These are phyloP conservation scores for Aureobasidium vineae DNA, from an alignment of 2,329 filamentous ascomycete species.

Conservation along the genomic window DNA sequence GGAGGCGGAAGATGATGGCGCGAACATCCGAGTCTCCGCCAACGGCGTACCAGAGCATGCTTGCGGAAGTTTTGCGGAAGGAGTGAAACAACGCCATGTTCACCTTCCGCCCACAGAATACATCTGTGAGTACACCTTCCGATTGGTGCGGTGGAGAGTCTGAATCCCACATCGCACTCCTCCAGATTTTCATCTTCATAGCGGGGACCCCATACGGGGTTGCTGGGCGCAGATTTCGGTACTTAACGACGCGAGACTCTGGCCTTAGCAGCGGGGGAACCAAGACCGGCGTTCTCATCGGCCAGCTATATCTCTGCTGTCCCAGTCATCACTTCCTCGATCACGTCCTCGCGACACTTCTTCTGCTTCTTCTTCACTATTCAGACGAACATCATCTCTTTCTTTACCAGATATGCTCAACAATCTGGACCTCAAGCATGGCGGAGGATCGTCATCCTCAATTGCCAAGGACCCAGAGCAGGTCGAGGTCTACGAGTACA, in stretches of 20 bases:
- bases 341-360: not conserved
- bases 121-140: not conserved
- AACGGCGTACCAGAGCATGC: not conserved
- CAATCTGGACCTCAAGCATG: not conserved
- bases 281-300: not conserved
- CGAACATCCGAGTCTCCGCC: not conserved
- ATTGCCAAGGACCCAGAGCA: conserved; percentile 31
- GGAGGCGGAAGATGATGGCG: not conserved
- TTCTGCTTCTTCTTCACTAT: not conserved
- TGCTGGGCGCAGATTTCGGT: not conserved
- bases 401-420: not conserved
- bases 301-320: not conserved
- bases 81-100: not conserved
- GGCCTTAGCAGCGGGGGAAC: not conserved
- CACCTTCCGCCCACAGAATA: not conserved
- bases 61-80: not conserved
- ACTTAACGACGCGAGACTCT: not conserved
- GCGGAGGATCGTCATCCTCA: conserved; percentile 28
- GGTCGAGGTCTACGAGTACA: conserved; percentile 30
- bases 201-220: not conserved
- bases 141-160: not conserved
- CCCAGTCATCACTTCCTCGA: not conserved
- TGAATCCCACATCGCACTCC: not conserved
- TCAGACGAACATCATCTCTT: not conserved
- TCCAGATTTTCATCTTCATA: not conserved